These are phyloP conservation scores for Cercospora sp. DNA, from an alignment of 2,329 filamentous ascomycete species.

Conservation along the genomic window DNA sequence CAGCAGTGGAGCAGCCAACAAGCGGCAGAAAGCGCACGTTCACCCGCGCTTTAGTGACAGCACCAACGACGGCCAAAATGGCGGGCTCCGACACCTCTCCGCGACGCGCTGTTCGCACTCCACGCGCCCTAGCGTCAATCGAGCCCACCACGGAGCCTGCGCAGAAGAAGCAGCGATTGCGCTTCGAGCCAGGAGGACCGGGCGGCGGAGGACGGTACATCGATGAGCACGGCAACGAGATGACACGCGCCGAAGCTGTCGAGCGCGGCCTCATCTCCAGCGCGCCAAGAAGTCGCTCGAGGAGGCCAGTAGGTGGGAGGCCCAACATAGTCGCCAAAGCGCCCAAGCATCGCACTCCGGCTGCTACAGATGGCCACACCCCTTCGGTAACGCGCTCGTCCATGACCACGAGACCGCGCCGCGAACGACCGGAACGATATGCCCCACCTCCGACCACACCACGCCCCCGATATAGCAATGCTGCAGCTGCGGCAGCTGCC, in stretches of 20 bases:
- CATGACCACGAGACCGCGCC: constrained; percentile 35
- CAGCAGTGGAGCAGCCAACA: constrained; percentile 3
- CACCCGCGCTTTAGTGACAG: constrained; percentile 10
- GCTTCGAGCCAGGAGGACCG: constrained; percentile 81
- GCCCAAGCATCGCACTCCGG: constrained; percentile 2
- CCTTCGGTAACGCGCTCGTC: constrained; percentile 29
- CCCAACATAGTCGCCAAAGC: constrained; percentile 16
- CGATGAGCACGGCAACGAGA: constrained; percentile 67
- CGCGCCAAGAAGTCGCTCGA: constrained; percentile 9
- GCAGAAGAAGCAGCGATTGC: constrained; percentile 49
- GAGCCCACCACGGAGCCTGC: constrained; percentile 43
- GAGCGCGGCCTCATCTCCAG: constrained; percentile 35
- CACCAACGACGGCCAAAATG: constrained; percentile 26
- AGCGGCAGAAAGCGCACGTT: constrained; percentile 3
- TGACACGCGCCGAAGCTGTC: constrained; percentile 46
- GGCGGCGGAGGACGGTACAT: constrained; percentile 83
- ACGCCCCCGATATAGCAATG: constrained; percentile 75
- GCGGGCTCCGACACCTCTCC: constrained; percentile 30
- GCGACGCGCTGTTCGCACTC: constrained; percentile 35
- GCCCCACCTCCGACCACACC: constrained; percentile 47
- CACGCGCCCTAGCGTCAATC: constrained; percentile 31
- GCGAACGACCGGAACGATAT: constrained; percentile 35
- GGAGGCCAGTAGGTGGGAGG: neutral
- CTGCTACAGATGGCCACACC: constrained; percentile 4
- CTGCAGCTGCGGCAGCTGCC: constrained; percentile 82